These are phyloP conservation scores for Chlorella sp. DNA, from an alignment of 139 green algal species.

Conservation along the genomic window DNA sequence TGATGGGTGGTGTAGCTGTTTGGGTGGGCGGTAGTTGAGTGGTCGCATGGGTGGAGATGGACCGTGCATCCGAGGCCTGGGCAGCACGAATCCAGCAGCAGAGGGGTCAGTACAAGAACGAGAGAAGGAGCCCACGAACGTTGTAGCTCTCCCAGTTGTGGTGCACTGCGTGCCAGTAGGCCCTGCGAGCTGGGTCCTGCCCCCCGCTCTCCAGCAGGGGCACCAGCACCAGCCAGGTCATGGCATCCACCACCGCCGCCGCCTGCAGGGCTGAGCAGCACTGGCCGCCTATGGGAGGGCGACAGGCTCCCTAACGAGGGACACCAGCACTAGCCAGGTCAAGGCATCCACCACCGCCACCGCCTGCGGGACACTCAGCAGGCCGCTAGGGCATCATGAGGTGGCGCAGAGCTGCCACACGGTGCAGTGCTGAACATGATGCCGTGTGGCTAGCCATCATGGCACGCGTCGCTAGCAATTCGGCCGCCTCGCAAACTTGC, in stretches of 20 bases:
- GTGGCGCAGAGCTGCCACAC: too few relatives aligned
- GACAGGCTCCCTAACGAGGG: too few relatives aligned
- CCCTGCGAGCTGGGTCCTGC: neutral
- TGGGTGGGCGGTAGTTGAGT: neutral
- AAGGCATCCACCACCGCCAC: too few relatives aligned
- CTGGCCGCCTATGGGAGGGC: too few relatives aligned
- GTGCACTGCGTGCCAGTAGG: slow-evolving; percentile 9
- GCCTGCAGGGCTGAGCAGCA: slow-evolving; percentile 1
- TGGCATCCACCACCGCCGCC: neutral
- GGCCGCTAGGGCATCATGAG: too few relatives aligned
- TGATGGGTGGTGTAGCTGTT: neutral
- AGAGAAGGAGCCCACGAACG: neutral
- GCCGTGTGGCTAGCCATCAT: too few relatives aligned
- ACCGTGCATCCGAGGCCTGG: neutral
- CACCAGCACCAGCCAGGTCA: slow-evolving; percentile 26
- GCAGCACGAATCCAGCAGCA: neutral
- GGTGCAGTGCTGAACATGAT: too few relatives aligned
- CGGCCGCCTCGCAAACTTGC: too few relatives aligned
- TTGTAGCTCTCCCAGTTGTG: slow-evolving; percentile 33
- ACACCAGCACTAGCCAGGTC: too few relatives aligned
- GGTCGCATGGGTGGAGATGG: neutral
- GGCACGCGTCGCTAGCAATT: too few relatives aligned
- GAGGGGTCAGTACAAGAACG: neutral
- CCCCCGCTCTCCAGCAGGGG: neutral
- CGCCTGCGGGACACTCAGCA: too few relatives aligned